Evolutionary conservation across 2,329 filamentous ascomycete species (phyloP).

Genomic region (Fonsecaea multimorphosa): DNA sequence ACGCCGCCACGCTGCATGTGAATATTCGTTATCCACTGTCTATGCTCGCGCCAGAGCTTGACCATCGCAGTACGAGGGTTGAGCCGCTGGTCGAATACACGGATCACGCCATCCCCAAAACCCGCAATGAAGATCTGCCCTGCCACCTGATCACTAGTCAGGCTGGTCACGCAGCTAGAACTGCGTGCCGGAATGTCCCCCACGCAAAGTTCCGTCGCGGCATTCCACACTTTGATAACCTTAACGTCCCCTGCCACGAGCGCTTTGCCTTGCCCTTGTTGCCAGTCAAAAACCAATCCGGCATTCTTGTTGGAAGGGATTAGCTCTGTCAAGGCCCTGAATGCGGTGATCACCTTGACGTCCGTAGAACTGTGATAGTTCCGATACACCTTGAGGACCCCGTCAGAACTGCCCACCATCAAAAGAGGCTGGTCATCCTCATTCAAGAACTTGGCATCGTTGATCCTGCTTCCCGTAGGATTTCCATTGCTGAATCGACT

Average conservation of each 20-base stretch:
- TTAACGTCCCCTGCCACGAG: conserved; percentile 96
- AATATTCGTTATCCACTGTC: conserved; percentile 93
- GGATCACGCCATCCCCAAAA: conserved; percentile 91
- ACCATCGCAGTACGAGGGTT: conserved; percentile 90
- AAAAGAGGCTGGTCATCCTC: conserved; percentile 95
- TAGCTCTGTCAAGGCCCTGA: conserved; percentile 90
- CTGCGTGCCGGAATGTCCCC: conserved; percentile 89
- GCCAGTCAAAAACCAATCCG: conserved; percentile 97
- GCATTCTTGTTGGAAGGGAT: conserved; percentile 93
- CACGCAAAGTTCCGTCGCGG: conserved; percentile 87
- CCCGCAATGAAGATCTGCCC: conserved; percentile 95
- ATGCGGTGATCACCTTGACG: conserved; percentile 86
- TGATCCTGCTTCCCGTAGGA: conserved; percentile 86
- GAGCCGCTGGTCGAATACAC: conserved; percentile 89
- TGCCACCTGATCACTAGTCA: conserved; percentile 97
- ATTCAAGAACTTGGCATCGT: conserved; percentile 95
- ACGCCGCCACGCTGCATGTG: conserved; percentile 96
- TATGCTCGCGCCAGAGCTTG: conserved; percentile 94
- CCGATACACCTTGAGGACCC: conserved; percentile 89
- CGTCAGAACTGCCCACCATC: conserved; percentile 94
- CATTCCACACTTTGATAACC: conserved; percentile 95
- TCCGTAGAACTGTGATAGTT: conserved; percentile 81
- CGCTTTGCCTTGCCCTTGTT: conserved; percentile 92
- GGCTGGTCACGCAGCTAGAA: conserved; percentile 90
- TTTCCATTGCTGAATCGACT: conserved; percentile 94